Evolutionary conservation across 345 rosid genomes (phyloP), one percentile per base, ranked within the genome.

Genomic region (Odontarrhena argentea): DNA sequence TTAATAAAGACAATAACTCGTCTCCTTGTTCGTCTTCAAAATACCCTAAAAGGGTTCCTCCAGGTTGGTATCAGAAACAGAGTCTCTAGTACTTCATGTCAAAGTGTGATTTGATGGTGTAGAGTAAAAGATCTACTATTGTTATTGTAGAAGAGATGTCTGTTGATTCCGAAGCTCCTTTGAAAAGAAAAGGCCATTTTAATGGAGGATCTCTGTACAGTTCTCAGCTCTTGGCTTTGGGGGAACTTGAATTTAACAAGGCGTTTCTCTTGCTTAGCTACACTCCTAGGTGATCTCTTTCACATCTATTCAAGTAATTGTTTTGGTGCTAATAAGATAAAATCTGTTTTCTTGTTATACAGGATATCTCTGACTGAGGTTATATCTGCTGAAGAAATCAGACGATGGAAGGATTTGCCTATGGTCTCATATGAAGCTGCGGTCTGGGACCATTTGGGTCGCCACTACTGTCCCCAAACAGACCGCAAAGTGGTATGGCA

Each of bases 191-290:
- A 60, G 8, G 1, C 0, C 36, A 4, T 4, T 0, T 32, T 11
- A 18, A 53, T 22, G 56, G 46, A 60, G 40, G 63, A n/a, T 74
- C 68, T 45, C 8, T 25, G 10, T 36, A 44, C 26, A 76, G 63
- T 45, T 69, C 86, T 3, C 81, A 79, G 67, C 56, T 80, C 6
- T 45, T 70, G 43, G 91, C 89, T 6, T 74, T 86, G 54, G 74
- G 84, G 9, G 86, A 83, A 14, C 87, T 86, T 1, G 93, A 91
- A 57, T 87, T 86, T 38, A 70, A 83, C 9, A 87, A 85, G 55
- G 80, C 76, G 3, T 91, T 91, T 64, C 75, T 91, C 2, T 64
- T 91, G 7, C 65, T 86, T 35, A 86, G 64, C 76, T 91, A 88
- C 60, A 71, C 82, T 25, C 91, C 85, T 7, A 75, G 65, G 96